Evolutionary conservation across 2,329 filamentous ascomycete species (phyloP).

Genomic region (Fusarium redolens): DNA sequence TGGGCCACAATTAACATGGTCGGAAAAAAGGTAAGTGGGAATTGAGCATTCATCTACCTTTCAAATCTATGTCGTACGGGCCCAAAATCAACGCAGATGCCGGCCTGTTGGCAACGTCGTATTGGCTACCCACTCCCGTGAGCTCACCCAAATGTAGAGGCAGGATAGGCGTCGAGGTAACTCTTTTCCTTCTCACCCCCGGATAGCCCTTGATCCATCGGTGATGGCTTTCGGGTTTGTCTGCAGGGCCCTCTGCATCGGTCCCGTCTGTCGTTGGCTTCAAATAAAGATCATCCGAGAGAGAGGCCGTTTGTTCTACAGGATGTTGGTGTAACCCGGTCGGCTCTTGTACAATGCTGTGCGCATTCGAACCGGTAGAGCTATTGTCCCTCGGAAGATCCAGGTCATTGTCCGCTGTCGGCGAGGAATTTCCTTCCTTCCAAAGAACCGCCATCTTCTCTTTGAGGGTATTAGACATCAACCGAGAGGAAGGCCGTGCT

Average conservation of each 20-base stretch:
- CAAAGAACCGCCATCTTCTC: slow-evolving; percentile 6
- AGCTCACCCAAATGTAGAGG: slow-evolving; percentile 5
- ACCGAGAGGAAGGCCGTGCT: background rate
- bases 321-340: background rate
- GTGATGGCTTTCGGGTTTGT: background rate
- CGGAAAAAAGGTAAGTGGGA: background rate
- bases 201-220: background rate
- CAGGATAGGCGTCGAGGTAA: background rate
- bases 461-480: background rate
- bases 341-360: background rate
- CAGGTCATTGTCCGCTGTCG: background rate
- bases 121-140: slow-evolving; percentile 22
- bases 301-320: background rate
- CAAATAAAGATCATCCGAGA: background rate
- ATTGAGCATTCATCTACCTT: background rate
- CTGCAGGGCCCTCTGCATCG: background rate
- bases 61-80: background rate
- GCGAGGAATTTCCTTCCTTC: background rate
- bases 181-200: background rate
- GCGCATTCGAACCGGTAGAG: background rate
- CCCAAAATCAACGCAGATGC: background rate
- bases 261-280: background rate
- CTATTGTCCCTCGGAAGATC: too few species aligned
- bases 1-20: background rate
- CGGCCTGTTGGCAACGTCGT: background rate